Evolutionary conservation across 768 basidiomycete species (phyloP), one percentile per base, ranked within the genome.

Genomic region (Rhodosporidiobolus sp.): DNA sequence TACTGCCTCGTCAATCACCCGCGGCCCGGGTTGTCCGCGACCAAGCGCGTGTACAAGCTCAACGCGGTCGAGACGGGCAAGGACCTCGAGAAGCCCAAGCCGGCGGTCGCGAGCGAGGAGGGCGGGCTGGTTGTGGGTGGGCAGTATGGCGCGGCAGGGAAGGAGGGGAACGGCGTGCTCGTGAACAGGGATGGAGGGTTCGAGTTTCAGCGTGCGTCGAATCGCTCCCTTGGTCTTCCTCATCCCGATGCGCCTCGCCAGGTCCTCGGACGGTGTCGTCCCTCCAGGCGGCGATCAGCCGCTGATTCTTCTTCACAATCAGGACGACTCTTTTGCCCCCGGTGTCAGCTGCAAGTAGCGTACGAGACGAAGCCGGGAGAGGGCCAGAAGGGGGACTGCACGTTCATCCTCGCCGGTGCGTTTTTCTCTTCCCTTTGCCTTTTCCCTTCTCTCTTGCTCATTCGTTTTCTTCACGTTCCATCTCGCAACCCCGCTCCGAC

Each of bases 331-430:
- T 70, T 59, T 52, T 74, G 73, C 56, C 64, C 73, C 8, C 55
- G 73, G 35, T 74, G 73, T 64, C 73, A 70, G 26, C 50, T 70
- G 8, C 61, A 57, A 22, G 62, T 74, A 2, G 73, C 61, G 17
- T 75, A 75, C 59, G 74, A 75, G 53, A 75, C 74, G 4, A 26
- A 34, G 22, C 69, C 73, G 22, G 69, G 70, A 49, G 62, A 68
- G 22, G 50, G 48, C 1, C 58, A 66, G 32, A 71, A 71, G 54
- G 74, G 74, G 0, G 58, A 57, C 11, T 69, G 54, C 11, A 75
- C 74, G 2, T 75, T 75, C 43, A 46, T 75, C 24, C 26, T 75
- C 14, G 26, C 69, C 1, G 74, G 73, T 68, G 10, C 50, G 69
- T 32, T 14, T 17, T 7, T 1, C 19, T 17, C 22, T 49, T 26